Conservation (phyloP, 2,329 filamentous ascomycete species). For the Aureobasidium sp. region DNA sequence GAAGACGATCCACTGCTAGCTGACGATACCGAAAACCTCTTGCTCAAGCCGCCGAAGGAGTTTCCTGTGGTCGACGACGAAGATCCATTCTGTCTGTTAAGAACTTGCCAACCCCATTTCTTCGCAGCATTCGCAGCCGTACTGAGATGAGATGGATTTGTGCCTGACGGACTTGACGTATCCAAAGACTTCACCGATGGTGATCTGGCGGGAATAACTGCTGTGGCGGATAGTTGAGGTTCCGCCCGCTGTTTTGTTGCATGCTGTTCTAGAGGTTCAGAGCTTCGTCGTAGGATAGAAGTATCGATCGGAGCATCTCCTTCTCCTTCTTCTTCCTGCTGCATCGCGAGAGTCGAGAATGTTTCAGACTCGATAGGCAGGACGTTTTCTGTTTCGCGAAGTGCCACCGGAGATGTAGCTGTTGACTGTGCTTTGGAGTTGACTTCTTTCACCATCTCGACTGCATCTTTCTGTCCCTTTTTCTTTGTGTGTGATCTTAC, state of each 20-base stretch:
- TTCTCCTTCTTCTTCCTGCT: neutral
- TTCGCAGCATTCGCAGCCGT: conserved; percentile 45
- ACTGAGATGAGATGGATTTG: conserved; percentile 9
- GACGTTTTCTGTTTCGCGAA: neutral
- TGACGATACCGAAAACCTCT: neutral
- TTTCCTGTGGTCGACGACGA: neutral
- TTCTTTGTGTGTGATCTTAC: conserved; percentile 37
- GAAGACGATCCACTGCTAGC: conserved; percentile 30
- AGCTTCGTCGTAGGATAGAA: neutral
- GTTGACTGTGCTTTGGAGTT: conserved; percentile 6
- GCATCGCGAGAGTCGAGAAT: neutral
- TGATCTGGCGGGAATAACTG: neutral
- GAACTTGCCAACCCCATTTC: conserved; percentile 49
- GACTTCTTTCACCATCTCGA: conserved; percentile 27
- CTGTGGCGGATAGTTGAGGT: neutral
- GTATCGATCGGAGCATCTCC: neutral
- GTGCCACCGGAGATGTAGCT: neutral
- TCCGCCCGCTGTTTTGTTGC: neutral
- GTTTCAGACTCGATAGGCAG: neutral
- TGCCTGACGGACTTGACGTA: neutral
- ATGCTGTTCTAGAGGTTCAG: neutral
- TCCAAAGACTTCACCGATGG: neutral
- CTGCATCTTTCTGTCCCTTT: conserved; percentile 51
- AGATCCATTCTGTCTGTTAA: conserved; percentile 28
- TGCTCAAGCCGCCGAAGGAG: neutral